Evolutionary conservation across 371 early-diverging fungal species (phyloP), one percentile per base, ranked within the genome.

Genomic region (Cokeromyces recurvatus): DNA sequence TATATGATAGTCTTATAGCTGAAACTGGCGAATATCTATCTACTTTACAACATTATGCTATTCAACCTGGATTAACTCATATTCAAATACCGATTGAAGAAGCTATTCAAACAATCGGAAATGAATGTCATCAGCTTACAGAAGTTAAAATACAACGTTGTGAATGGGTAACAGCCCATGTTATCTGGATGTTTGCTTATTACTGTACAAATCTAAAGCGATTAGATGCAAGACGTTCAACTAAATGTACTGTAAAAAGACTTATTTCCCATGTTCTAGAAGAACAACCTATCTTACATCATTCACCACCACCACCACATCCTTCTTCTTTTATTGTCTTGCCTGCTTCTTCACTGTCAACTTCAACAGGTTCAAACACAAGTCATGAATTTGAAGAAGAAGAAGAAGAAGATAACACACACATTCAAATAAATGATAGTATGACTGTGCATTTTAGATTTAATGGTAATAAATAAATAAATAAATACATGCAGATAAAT

Each of bases 21-120:
- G 82, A 84, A 46, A 84, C 81, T 3, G 78, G 78, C 2, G 82
- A 82, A 48, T 84, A 82, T 40, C 17, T 75, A 11, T 80, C 79
- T 4, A 69, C 77, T 7, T 39, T 81, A 16, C 84, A 77, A 38
- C 53, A 68, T 43, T 75, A 73, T 44, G 64, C 75, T 4, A 44
- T 71, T 12, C 80, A 74, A 38, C 67, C 73, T 11, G 78, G 78
- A 10, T 54, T 81, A 37, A 81, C 82, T 0, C 69, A 67, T 24
- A 66, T 76, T 17, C 53, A 67, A 14, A 62, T 85, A 20, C 60
- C 74, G 16, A 44, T 67, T 0, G 51, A 57, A 34, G 58, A 60
- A 21, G 79, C 70, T 3, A 69, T 82, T 42, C 50, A 71, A 38
- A 57, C 69, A 0, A 46, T 82, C 19, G 76, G 76, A 6, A 41